A percentile compares a stretch with the other conserved stretches of the same genome.
These are phyloP conservation scores for Verticillium albo-atrum DNA, from an alignment of 2,329 filamentous ascomycete species.

Conservation along the genomic window DNA sequence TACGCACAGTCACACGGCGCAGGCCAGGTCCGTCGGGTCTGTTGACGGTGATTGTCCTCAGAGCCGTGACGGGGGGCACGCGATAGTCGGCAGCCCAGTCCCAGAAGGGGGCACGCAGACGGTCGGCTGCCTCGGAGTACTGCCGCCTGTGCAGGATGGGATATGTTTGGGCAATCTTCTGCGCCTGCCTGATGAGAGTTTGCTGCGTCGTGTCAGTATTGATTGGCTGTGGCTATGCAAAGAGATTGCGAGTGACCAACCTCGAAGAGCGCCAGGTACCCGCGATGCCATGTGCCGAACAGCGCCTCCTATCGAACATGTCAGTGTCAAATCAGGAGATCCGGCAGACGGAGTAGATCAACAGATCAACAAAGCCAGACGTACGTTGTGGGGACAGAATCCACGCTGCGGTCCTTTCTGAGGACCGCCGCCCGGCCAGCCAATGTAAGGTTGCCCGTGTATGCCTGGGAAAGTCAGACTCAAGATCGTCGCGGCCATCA, in stretches of 20 bases:
- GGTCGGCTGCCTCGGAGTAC: conserved; percentile 41
- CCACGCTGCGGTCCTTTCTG: conserved; percentile 7
- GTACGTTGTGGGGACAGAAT: conserved; percentile 13
- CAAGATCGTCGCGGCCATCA: neutral
- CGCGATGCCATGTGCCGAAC: conserved; percentile 20
- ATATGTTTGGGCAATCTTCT: conserved; percentile 14
- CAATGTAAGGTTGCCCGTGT: conserved; percentile 55
- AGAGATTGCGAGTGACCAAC: conserved; percentile 16
- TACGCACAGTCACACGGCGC: conserved; percentile 31
- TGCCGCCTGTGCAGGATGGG: conserved; percentile 1
- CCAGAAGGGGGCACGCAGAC: conserved; percentile 47
- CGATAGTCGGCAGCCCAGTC: conserved; percentile 42
- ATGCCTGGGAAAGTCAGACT: conserved; percentile 35
- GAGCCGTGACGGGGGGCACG: conserved; percentile 37
- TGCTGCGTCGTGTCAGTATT: conserved; percentile 12
- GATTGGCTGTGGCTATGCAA: neutral
- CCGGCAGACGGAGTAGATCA: too few species aligned
- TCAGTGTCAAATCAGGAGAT: neutral
- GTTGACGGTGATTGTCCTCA: conserved; percentile 31
- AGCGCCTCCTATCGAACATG: conserved; percentile 16
- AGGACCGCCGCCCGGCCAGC: conserved; percentile 35
- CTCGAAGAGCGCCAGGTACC: conserved; percentile 13
- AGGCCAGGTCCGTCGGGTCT: conserved; percentile 29
- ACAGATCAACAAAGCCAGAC: too few species aligned
- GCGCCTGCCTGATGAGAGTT: conserved; percentile 17